Evolutionary conservation across 805 yeast genomes (phyloP).

Genomic region (Wickerhamomyces mucosus): DNA sequence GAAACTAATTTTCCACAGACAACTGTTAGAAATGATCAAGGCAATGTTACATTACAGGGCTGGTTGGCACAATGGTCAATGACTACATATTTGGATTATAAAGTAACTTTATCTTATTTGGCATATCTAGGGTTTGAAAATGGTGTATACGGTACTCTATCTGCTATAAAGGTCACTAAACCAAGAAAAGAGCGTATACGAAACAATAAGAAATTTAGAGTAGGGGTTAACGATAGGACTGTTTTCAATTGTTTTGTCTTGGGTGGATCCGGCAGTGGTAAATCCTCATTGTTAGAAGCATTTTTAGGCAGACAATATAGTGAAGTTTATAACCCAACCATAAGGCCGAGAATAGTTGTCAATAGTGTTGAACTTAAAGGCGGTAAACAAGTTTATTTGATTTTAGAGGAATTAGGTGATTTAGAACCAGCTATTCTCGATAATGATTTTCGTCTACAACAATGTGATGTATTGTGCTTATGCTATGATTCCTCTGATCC

Average conservation of each 20-base stretch:
- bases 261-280: slow-evolving; percentile 84
- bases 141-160: slow-evolving; percentile 18
- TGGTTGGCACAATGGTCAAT: slow-evolving; percentile 99
- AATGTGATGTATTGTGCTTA: slow-evolving; percentile 86
- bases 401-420: slow-evolving; percentile 85
- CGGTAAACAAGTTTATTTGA: slow-evolving; percentile 90
- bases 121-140: slow-evolving; percentile 83
- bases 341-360: slow-evolving; percentile 72
- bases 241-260: slow-evolving; percentile 85
- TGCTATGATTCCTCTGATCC: slow-evolving; percentile 95
- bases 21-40: slow-evolving; percentile 84
- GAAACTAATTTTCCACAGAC: slow-evolving; percentile 79
- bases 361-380: slow-evolving; percentile 91
- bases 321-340: slow-evolving; percentile 70
- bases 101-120: slow-evolving; percentile 76
- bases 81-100: slow-evolving; percentile 82
- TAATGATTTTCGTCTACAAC: slow-evolving; percentile 57
- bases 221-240: slow-evolving; percentile 68
- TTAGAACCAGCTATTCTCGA: slow-evolving; percentile 74
- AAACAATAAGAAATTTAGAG: slow-evolving; percentile 58
- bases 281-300: slow-evolving; percentile 73
- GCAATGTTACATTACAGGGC: slow-evolving; percentile 87
- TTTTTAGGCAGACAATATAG: slow-evolving; percentile 69
- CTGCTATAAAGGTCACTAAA: slow-evolving; percentile 72
- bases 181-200: slow-evolving; percentile 63